Percentiles rank a stretch among this genome's conserved stretches.
Conservation (phyloP, 2,329 filamentous ascomycete genomes). For the Aspergillus latus region DNA sequence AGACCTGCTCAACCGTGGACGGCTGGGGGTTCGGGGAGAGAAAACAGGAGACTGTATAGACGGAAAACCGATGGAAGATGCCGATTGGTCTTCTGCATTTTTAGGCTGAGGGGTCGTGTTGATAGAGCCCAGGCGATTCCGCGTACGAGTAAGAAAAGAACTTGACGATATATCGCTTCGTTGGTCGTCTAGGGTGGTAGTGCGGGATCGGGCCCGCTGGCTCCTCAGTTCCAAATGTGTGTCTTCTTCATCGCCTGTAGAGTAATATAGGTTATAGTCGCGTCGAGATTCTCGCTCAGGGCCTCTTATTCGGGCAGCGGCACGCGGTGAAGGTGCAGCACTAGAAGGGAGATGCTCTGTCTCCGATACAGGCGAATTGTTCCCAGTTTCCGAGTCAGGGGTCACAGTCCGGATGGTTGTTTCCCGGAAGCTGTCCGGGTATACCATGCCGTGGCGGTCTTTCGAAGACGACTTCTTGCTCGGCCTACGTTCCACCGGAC, state of each 20-base stretch:
- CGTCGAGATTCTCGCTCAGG: slow-evolving; percentile 36
- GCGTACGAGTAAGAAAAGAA: slow-evolving; percentile 33
- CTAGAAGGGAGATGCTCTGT: slow-evolving; percentile 34
- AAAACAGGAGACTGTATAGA: slow-evolving; percentile 47
- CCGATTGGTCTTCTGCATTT: slow-evolving; percentile 38
- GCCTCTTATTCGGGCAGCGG: slow-evolving; percentile 34
- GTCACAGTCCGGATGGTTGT: slow-evolving; percentile 48
- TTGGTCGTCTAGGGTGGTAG: slow-evolving; percentile 45
- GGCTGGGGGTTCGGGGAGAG: slow-evolving; percentile 32
- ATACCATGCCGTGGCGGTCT: slow-evolving; percentile 48
- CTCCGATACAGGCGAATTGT: slow-evolving; percentile 42
- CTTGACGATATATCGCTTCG: slow-evolving; percentile 39
- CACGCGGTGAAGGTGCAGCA: slow-evolving; percentile 38
- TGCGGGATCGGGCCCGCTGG: slow-evolving; percentile 41
- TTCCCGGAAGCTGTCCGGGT: slow-evolving; percentile 47
- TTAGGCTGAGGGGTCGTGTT: slow-evolving; percentile 39
- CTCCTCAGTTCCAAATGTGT: slow-evolving; percentile 31
- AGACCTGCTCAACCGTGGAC: slow-evolving; percentile 37
- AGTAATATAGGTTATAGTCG: slow-evolving; percentile 32
- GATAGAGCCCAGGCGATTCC: slow-evolving; percentile 42
- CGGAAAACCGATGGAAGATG: slow-evolving; percentile 48
- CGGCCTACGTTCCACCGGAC: slow-evolving; percentile 44
- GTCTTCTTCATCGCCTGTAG: slow-evolving; percentile 37
- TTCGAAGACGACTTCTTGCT: slow-evolving; percentile 51
- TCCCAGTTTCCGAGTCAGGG: slow-evolving; percentile 43